Base-by-base conservation (phyloP, 2,329 filamentous ascomycete species). In the Blastomyces percursus region DNA sequence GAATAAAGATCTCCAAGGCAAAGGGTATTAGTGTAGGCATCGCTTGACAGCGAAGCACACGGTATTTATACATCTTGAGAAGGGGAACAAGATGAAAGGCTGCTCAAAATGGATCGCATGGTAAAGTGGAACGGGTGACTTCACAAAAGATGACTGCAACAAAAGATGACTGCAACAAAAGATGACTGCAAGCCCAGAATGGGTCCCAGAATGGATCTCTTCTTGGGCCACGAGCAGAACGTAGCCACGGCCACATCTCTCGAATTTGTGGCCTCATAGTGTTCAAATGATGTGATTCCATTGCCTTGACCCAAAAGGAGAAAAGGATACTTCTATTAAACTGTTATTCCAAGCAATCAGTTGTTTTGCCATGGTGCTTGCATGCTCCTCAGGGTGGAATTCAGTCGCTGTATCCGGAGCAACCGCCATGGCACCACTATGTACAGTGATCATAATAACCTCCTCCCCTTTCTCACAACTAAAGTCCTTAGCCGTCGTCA, bases 1-100 rank as follows among this genome's bases (percentile, higher is more conserved):
- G 32, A 57, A 57, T 44, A 42, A 42, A 16, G 24, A 40, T 21
- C 24, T n/a, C n/a, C 32, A 57, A 57, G 38, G 32, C 16, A 9
- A 40, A 38, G 32, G 5, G 21, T 40, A 30, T 27, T 16, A n/a
- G 54, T 44, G 32, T 38, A 44, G 54, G 21, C 1, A 57, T 57
- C 16, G 19, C 21, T n/a, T 50, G 24, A 57, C 32, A 40, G 32
- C n/a, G 35, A 57, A 11, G 27, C 27, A 7, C 27, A 32, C 19
- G 27, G 42, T 52, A 12, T 9, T 57, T n/a, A 57, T 50, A 60
- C 57, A 60, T 50, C 40, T 60, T 60, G 40, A 60, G 8, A 32
- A 52, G 21, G 57, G 44, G 42, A 60, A 32, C 40, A 48, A 35
- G 50, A 46, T 60, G 19, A 12, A 44, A 24, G 40, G 16, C 1